Percentiles rank a stretch among this genome's conserved stretches.
Evolutionary conservation across 2,329 filamentous ascomycete genomes (phyloP).

Genomic region (Diplodia corticola): DNA sequence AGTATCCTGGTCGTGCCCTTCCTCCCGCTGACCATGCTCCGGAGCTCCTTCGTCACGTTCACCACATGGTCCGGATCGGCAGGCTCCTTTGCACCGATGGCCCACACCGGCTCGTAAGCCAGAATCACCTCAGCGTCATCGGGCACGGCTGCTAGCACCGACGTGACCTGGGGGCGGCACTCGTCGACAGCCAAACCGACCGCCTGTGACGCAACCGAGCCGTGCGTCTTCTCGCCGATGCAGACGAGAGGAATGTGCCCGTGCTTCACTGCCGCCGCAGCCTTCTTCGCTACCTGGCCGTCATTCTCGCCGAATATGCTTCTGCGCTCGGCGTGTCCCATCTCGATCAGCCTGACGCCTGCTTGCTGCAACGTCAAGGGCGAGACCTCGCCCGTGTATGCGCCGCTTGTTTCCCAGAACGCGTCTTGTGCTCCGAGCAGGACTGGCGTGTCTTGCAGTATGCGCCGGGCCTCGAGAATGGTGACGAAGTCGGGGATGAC

Average conservation of each 20-base stretch:
- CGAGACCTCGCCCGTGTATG: conserved; percentile 78
- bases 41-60: conserved; percentile 65
- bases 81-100: conserved; percentile 73
- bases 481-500: conserved; percentile 77
- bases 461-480: conserved; percentile 55
- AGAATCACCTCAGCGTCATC: conserved; percentile 68
- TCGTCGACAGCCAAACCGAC: conserved; percentile 64
- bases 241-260: conserved; percentile 77
- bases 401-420: conserved; percentile 67
- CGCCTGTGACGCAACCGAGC: conserved; percentile 47
- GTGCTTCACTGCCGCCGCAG: conserved; percentile 65
- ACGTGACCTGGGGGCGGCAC: conserved; percentile 64
- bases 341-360: conserved; percentile 71
- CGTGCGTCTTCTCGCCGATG: conserved; percentile 68
- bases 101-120: conserved; percentile 88
- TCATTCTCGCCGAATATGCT: conserved; percentile 75
- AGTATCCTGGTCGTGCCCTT: conserved; percentile 66
- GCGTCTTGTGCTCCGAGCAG: conserved; percentile 75
- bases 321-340: conserved; percentile 79
- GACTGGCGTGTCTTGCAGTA: conserved; percentile 55
- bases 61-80: conserved; percentile 72
- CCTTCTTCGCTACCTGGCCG: conserved; percentile 65
- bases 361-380: conserved; percentile 65
- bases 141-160: conserved; percentile 62
- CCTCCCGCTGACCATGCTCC: conserved; percentile 55